These are phyloP conservation scores for Wallacemonas sp. DNA, from an alignment of 208 protist genomes.

Conservation along the genomic window DNA sequence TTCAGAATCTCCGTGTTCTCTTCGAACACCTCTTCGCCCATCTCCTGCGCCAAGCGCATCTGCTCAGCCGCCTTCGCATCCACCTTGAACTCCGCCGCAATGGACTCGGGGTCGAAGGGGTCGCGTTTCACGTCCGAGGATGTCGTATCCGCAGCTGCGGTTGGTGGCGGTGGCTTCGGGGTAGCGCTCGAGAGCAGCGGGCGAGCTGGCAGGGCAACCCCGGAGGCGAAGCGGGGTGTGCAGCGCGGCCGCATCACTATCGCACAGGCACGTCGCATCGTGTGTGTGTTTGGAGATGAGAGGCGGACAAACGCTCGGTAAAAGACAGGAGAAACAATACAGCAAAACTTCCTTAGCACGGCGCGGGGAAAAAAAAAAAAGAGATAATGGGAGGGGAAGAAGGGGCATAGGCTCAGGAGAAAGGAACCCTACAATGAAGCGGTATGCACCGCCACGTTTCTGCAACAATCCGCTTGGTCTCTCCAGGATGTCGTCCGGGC, in stretches of 20 bases:
- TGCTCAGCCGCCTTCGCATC: slow-evolving; percentile 52
- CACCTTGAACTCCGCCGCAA: slow-evolving; percentile 23
- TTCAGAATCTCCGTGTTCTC: slow-evolving; percentile 81
- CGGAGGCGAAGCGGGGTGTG: neutral
- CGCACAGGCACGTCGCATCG: neutral
- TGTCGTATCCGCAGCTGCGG: neutral
- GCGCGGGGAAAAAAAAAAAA: neutral
- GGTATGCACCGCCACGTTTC: no score
- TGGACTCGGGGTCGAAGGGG: slow-evolving; percentile 8
- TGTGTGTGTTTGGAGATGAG: neutral
- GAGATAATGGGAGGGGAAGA: neutral
- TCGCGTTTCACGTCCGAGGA: neutral
- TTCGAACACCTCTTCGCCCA: slow-evolving; percentile 68
- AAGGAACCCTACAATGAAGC: no score
- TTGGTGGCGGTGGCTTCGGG: neutral
- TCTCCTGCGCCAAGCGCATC: slow-evolving; percentile 52
- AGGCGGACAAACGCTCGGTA: neutral
- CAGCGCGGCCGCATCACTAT: neutral
- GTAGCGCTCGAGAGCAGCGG: neutral
- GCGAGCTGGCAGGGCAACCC: neutral
- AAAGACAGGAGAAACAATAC: neutral
- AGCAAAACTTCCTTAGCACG: neutral
- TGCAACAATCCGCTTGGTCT: no score
- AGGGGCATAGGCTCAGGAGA: no score
- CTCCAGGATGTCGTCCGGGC: no score